These are phyloP conservation scores for Imleria badia DNA, from an alignment of 768 basidiomycete genomes.

Conservation along the genomic window DNA sequence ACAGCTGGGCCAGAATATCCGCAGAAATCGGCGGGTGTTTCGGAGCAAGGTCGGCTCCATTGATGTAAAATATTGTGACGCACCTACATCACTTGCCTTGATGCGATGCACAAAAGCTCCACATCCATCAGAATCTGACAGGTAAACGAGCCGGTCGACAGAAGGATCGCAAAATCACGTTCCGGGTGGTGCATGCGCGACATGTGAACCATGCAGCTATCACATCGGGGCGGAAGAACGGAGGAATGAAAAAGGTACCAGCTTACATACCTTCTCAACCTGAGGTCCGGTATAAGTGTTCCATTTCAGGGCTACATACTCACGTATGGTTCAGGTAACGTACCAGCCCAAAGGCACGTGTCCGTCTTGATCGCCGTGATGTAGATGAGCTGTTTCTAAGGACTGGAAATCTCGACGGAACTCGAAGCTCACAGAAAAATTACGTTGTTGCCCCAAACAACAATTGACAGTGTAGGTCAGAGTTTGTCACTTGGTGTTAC, in stretches of 20 bases:
- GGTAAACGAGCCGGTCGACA: not conserved
- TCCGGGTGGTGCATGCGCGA: not conserved
- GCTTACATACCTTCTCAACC: slow-evolving; percentile 13
- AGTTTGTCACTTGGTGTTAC: not conserved
- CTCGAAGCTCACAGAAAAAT: slow-evolving; percentile 1
- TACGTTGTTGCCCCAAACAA: not conserved
- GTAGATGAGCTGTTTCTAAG: slow-evolving; percentile 4
- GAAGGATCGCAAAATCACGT: not conserved
- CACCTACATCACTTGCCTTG: not conserved
- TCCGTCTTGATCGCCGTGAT: slow-evolving; percentile 28
- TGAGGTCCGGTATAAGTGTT: slow-evolving; percentile 5
- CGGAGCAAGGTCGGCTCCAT: not conserved
- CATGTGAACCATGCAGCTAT: slow-evolving; percentile 10
- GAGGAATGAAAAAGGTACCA: slow-evolving; percentile 1
- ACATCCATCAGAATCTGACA: not conserved
- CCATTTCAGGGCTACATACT: slow-evolving; percentile 8
- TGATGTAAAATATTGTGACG: slow-evolving; percentile 3
- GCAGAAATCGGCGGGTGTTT: slow-evolving; percentile 5
- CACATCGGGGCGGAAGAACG: slow-evolving; percentile 20
- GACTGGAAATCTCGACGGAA: slow-evolving; percentile 8
- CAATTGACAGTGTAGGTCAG: not conserved
- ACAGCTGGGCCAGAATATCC: not conserved
- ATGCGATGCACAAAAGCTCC: not conserved
- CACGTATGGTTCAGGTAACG: slow-evolving; percentile 2
- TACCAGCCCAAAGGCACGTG: slow-evolving; percentile 18